Evolutionary conservation across 768 basidiomycete species (phyloP).

Genomic region (Phallus indusiatus): DNA sequence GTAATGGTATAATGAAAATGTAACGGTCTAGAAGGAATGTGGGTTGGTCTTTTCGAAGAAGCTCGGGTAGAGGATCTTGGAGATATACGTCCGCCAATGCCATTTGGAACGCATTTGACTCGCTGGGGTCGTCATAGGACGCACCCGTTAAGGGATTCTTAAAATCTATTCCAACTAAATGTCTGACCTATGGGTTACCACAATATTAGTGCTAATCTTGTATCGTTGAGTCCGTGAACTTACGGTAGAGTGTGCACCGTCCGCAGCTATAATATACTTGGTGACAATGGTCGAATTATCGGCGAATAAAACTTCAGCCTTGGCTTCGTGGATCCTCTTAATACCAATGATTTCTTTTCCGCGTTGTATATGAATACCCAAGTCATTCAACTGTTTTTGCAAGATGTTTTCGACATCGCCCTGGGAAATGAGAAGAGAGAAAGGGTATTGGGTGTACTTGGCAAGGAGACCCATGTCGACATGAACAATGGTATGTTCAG

Average conservation of each 20-base stretch:
- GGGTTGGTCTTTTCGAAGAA: slow-evolving; percentile 17
- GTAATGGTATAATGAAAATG: slow-evolving; percentile 30
- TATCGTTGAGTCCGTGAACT: slow-evolving; percentile 20
- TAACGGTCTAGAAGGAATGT: slow-evolving; percentile 23
- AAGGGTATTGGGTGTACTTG: slow-evolving; percentile 30
- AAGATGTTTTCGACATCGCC: slow-evolving; percentile 35
- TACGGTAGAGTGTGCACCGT: slow-evolving; percentile 40
- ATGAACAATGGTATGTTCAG: slow-evolving; percentile 9
- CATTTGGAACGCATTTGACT: slow-evolving; percentile 25
- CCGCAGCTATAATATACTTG: slow-evolving; percentile 42
- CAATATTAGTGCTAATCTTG: background rate
- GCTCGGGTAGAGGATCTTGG: slow-evolving; percentile 17
- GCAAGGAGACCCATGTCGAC: slow-evolving; percentile 26
- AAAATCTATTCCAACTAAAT: slow-evolving; percentile 32
- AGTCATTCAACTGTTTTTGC: slow-evolving; percentile 22
- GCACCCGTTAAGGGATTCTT: slow-evolving; percentile 30
- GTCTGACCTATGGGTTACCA: slow-evolving; percentile 31
- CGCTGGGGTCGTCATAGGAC: slow-evolving; percentile 18
- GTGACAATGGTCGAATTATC: slow-evolving; percentile 33
- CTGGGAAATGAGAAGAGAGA: slow-evolving; percentile 34
- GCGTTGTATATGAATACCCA: slow-evolving; percentile 24
- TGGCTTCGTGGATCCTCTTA: background rate
- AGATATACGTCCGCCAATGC: slow-evolving; percentile 39
- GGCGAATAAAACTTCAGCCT: slow-evolving; percentile 36
- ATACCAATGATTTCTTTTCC: slow-evolving; percentile 32